Evolutionary conservation across 1,139 yeast genomes (phyloP), one percentile per base, ranked within the genome.

Genomic region (Chernovozyma sophiae-reginae): DNA sequence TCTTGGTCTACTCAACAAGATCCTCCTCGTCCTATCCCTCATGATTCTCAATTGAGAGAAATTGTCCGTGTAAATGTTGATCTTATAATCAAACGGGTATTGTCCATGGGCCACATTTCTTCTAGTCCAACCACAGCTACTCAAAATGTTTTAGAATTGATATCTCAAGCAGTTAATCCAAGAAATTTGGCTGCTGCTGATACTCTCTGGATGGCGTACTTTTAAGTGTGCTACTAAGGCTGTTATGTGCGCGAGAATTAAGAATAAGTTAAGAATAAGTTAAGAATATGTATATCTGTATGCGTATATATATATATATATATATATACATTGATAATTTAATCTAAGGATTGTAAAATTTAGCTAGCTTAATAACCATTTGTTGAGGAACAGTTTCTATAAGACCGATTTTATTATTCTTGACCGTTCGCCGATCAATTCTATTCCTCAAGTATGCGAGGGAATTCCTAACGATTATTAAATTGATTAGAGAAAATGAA

Each of bases 91-190:
- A 85, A 87, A 60, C 60, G 79, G 40, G 76, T 74, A 20, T 63
- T 77, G 33, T 81, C 82, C 35, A 68, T 94, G 65, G 90, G 95
- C 3, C 96, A 85, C 53, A 72, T 81, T 32, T 83, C 90, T 18
- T 79, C 81, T 24, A 79, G 85, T 17, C 79, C 84, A 19, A 62
- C 72, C 10, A 94, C 94, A 13, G 87, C 95, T n/a, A 87, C 96
- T 34, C 98, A 92, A 56, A 84, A 86, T 44, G 87, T 90, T 25
- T 74, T 92, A 48, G 97, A 92, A 49, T 74, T 92, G 55, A 87
- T 94, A 38, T 84, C 96, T 3, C 94, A 86, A 53, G 97, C 99
- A 4, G 98, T 92, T 12, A 92, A 90, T 55, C 97, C 98, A 25
- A 78, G 96, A 51, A 87, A 87, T 52, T 68, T 94, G 55, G 97